Conservation (phyloP, 2,329 filamentous ascomycete genomes). For the Podosphaera fusca region DNA sequence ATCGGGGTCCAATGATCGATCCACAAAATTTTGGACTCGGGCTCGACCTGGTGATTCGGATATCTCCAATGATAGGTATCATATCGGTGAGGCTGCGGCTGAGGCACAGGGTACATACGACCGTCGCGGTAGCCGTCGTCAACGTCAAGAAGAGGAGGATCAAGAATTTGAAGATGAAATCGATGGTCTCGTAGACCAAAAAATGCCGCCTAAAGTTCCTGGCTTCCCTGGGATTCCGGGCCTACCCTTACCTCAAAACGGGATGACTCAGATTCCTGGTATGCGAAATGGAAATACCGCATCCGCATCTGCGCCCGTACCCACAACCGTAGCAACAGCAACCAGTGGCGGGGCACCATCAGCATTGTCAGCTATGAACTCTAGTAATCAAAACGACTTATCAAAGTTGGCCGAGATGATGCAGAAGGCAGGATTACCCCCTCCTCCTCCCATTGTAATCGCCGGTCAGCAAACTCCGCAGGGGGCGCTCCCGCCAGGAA, state of each 20-base stretch:
- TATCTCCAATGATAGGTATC: constrained; percentile 73
- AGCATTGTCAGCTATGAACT: constrained; percentile 30
- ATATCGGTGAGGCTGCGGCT: constrained; percentile 81
- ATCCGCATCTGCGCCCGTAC: constrained; percentile 16
- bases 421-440: constrained; percentile 38
- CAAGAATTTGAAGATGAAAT: constrained; percentile 83
- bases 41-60: constrained; percentile 70
- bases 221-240: constrained; percentile 33
- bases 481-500: constrained; percentile 24
- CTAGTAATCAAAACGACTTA: constrained; percentile 35
- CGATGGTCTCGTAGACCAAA: constrained; percentile 80
- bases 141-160: constrained; percentile 79
- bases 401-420: constrained; percentile 39
- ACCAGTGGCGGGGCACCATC: constrained; percentile 22
- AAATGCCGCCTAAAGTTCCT: constrained; percentile 41
- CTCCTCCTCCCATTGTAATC: constrained; percentile 25
- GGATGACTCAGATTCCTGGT: constrained; percentile 25
- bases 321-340: constrained; percentile 13
- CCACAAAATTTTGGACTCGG: constrained; percentile 91
- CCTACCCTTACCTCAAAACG: constrained; percentile 15
- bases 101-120: constrained; percentile 93
- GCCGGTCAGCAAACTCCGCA: constrained; percentile 17
- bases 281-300: constrained; percentile 19
- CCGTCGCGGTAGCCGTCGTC: constrained; percentile 50
- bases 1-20: constrained; percentile 86